These are phyloP conservation scores for Laburnicola sp. DNA, from an alignment of 2,329 filamentous ascomycete species.

Conservation along the genomic window DNA sequence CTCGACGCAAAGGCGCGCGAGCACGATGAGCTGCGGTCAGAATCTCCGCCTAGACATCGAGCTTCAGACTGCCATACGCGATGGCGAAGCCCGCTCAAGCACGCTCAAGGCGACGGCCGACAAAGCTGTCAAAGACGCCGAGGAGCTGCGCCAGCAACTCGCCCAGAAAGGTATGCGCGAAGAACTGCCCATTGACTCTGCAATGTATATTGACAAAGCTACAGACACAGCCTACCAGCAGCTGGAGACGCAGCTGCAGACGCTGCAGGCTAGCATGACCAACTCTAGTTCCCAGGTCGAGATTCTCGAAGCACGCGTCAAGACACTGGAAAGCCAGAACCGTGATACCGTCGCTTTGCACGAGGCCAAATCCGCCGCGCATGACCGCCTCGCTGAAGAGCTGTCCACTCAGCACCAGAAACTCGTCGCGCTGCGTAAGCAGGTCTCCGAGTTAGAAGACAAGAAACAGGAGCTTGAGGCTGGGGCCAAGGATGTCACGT, in stretches of 20 bases:
- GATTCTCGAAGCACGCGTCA: conserved; percentile 77
- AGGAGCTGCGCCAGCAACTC: conserved; percentile 78
- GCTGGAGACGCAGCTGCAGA: conserved; percentile 79
- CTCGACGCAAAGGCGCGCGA: conserved; percentile 80
- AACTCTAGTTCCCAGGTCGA: conserved; percentile 74
- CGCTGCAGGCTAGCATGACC: conserved; percentile 73
- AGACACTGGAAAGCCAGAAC: conserved; percentile 86
- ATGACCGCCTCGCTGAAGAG: conserved; percentile 83
- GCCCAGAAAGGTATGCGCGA: conserved; percentile 72
- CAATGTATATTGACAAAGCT: conserved; percentile 16
- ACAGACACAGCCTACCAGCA: conserved; percentile 74
- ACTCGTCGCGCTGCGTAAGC: conserved; percentile 78
- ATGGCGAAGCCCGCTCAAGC: conserved; percentile 79
- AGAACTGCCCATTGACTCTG: not conserved
- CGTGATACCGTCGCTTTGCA: conserved; percentile 86
- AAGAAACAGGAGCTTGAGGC: conserved; percentile 80
- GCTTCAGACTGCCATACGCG: conserved; percentile 85
- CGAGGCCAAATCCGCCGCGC: conserved; percentile 84
- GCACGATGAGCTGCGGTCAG: conserved; percentile 74
- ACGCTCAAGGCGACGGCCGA: conserved; percentile 79
- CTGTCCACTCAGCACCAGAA: conserved; percentile 88
- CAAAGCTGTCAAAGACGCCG: conserved; percentile 80
- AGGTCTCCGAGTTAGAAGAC: conserved; percentile 80
- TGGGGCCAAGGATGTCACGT: conserved; percentile 78
- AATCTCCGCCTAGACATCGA: conserved; percentile 91